Evolutionary conservation across 768 basidiomycete genomes (phyloP).

Genomic region (Tephrocybe rancida): DNA sequence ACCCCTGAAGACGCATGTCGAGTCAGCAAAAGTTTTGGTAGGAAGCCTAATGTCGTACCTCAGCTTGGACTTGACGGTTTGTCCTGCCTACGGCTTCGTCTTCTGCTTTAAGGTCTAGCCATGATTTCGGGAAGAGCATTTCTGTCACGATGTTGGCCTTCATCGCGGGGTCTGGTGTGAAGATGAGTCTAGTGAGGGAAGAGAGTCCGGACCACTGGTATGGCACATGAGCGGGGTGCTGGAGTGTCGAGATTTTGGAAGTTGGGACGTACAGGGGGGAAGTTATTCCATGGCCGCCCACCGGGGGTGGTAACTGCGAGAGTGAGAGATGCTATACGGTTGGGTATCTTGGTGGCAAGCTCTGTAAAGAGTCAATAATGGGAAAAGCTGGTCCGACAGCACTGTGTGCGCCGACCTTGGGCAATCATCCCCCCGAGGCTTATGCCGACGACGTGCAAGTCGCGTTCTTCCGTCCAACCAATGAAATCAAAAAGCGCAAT

Average conservation of each 20-base stretch:
- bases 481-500: conserved; percentile 68
- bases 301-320: conserved; percentile 75
- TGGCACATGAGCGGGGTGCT: not conserved
- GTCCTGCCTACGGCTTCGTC: conserved; percentile 60
- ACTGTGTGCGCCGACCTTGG: conserved; percentile 4
- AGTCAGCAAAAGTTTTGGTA: not conserved
- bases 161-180: conserved; percentile 46
- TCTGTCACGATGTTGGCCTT: conserved; percentile 54
- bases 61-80: conserved; percentile 60
- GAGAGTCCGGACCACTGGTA: conserved; percentile 41
- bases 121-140: conserved; percentile 62
- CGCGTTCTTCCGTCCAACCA: conserved; percentile 65
- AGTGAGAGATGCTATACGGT: conserved; percentile 66
- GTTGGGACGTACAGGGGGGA: conserved; percentile 56
- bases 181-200: conserved; percentile 34
- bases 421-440: conserved; percentile 77
- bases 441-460: conserved; percentile 71
- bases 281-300: conserved; percentile 54
- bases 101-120: conserved; percentile 58
- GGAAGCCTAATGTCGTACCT: conserved; percentile 37
- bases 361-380: conserved; percentile 40
- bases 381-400: too few relatives aligned
- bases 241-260: not conserved
- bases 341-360: conserved; percentile 64
- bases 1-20: conserved; percentile 35